Conservation (phyloP, 192 early-diverging fungal species). For the Podila epicladia region DNA sequence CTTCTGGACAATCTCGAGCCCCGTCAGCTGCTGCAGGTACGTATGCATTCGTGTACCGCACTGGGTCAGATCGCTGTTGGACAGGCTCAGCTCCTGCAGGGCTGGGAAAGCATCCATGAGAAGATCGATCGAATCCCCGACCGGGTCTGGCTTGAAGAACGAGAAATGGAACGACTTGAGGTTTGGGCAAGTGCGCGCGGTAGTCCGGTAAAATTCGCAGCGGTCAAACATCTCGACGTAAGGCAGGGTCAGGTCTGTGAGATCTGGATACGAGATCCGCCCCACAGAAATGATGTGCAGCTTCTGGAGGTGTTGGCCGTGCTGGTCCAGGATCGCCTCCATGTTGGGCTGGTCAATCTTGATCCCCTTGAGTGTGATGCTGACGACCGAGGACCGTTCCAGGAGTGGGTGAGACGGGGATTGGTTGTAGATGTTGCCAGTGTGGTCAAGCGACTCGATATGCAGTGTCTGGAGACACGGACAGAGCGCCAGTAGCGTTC, state of each 20-base stretch:
- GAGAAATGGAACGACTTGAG: neutral
- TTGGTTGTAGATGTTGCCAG: too few relatives aligned
- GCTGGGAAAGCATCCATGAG: neutral
- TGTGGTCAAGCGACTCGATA: too few relatives aligned
- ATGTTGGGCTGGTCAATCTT: neutral
- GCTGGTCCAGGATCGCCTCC: neutral
- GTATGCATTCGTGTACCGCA: neutral
- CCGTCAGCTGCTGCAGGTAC: neutral
- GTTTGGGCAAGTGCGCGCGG: neutral
- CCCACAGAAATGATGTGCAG: neutral
- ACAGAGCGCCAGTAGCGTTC: too few relatives aligned
- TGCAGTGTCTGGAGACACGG: too few relatives aligned
- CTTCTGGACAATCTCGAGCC: neutral
- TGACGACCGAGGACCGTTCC: neutral
- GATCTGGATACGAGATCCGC: neutral
- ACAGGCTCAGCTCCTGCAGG: neutral
- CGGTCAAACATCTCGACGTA: neutral
- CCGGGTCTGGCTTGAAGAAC: neutral
- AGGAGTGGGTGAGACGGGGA: neutral
- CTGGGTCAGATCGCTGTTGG: neutral
- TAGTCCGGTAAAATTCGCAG: neutral
- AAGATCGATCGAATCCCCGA: neutral
- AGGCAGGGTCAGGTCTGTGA: neutral
- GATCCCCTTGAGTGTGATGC: neutral
- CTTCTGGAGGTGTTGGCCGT: neutral